Base-by-base conservation (phyloP, 2,329 filamentous ascomycete species). In the Alternaria ethzedia region DNA sequence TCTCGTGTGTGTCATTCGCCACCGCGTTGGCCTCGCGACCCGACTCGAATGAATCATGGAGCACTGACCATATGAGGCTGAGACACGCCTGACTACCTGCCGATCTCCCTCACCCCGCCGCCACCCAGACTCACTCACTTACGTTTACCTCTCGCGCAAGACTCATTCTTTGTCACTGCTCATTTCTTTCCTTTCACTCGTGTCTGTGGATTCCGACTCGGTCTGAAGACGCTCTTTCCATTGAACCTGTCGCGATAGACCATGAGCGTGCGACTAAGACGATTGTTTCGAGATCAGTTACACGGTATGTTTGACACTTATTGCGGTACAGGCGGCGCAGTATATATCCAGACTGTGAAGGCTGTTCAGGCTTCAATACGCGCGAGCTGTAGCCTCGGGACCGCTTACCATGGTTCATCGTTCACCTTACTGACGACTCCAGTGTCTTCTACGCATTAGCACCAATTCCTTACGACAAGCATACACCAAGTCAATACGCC, bases 211-310 rank as follows among this genome's bases (percentile, higher is more conserved):
- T 64, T 21, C 28, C 55, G 20, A 57, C 57, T 44, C 25, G 68
- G 66, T 51, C 57, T 57, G 61, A 66, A 57, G 59, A 69, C 63
- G 36, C 23, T 45, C 47, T 44, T 50, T 36, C 36, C 47, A 63
- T 61, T 46, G 57, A 60, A 57, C 44, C 51, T 57, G 60, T 57
- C 59, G 36, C 65, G 50, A 69, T 72, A 54, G 71, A 78, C 60
- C 68, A 78, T 78, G 76, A 68, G 70, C 67, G 62, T 68, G 70
- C 71, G 66, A 73, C 45, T 70, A 56, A 72, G 73, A 71, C 67
- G 62, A 73, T 67, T 75, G 66, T 69, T 72, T 69, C 68, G 66
- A 70, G 64, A 71, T 65, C 66, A 71, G 67, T 66, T 66, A 68
- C 65, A 71, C 64, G 66, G 74, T 76, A 74, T 56, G 72, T 70